Evolutionary conservation across 2,329 filamentous ascomycete genomes (phyloP), one percentile per base, ranked within the genome.

Genomic region (Exophiala xenobiotica): DNA sequence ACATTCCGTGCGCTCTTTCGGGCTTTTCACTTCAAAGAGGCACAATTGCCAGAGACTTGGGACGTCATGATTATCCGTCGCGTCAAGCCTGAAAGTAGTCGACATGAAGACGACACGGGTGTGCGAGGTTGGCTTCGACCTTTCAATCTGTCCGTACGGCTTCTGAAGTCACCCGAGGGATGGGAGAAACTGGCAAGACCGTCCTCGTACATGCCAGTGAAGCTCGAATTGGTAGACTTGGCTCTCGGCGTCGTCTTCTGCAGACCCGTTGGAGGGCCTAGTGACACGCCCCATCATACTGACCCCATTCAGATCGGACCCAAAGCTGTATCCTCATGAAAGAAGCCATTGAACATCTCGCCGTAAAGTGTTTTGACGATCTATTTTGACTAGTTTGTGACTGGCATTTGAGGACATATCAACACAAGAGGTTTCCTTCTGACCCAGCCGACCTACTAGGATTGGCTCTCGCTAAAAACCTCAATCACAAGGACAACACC

Each of bases 21-120:
- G 37, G 80, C 79, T 11, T 75, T 78, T 60, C 74, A 81, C 61
- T 82, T 78, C 63, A 69, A 70, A 7, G 76, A 83, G 60, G 74
- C 73, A 8, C 45, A 65, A 1, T 65, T 83, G 3, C 80, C 81
- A 1, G 63, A 73, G 12, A 74, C 52, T 22, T 61, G 57, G 54
- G 60, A 62, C 48, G 16, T 61, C 9, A 23, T 40, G 8, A 42
- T 62, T 16, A 29, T 35, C 5, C n/a, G 9, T 19, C 19, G 47
- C 45, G 6, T 18, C 49, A 12, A 40, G 35, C 9, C 19, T 41
- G 9, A 48, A 16, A 11, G 18, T 16, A 5, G 38, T 24, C 14
- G 16, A 41, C 40, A 20, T 6, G 29, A 45, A 12, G 53, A 57
- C 19, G 49, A 53, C 39, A 56, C 48, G 6, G 43, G 51, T 6